Conservation (phyloP, 441 rosid genomes). For the Hura crepitans region DNA sequence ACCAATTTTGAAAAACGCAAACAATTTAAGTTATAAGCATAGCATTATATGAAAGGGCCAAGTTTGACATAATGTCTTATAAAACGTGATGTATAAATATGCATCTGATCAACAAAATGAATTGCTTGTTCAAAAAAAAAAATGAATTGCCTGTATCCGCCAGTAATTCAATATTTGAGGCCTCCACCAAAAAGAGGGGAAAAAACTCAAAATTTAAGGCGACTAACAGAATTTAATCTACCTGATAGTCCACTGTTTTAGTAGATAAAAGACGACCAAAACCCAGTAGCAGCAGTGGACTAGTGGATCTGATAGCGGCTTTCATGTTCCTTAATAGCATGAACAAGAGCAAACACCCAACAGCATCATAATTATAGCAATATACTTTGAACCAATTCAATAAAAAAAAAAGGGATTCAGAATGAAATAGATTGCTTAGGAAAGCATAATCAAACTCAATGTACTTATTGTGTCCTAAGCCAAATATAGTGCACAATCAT, state of each 20-base stretch:
- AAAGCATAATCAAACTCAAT: not conserved
- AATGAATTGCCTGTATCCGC: not conserved
- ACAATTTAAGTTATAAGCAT: not conserved
- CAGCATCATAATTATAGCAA: no score
- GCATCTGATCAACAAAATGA: not conserved
- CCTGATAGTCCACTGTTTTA: constrained; percentile 78
- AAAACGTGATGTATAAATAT: not conserved
- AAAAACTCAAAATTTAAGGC: not conserved
- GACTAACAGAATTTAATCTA: constrained; percentile 23
- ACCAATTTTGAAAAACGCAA: not conserved
- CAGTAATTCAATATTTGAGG: not conserved
- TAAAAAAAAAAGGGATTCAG: not conserved
- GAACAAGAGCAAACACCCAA: not conserved
- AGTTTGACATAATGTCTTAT: not conserved
- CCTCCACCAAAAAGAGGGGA: not conserved
- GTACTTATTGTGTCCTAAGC: not conserved
- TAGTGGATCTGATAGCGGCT: constrained; percentile 43
- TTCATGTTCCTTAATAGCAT: constrained; percentile 52
- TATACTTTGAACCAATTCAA: no score
- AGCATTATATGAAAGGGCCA: not conserved
- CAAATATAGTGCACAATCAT: not conserved
- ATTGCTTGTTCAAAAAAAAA: no score
- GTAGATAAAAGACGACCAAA: constrained; percentile 72
- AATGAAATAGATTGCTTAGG: not conserved
- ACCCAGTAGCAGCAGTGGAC: constrained; percentile 66